Conservation (phyloP, 2,329 filamentous ascomycete genomes). For the Eutypa lata region DNA sequence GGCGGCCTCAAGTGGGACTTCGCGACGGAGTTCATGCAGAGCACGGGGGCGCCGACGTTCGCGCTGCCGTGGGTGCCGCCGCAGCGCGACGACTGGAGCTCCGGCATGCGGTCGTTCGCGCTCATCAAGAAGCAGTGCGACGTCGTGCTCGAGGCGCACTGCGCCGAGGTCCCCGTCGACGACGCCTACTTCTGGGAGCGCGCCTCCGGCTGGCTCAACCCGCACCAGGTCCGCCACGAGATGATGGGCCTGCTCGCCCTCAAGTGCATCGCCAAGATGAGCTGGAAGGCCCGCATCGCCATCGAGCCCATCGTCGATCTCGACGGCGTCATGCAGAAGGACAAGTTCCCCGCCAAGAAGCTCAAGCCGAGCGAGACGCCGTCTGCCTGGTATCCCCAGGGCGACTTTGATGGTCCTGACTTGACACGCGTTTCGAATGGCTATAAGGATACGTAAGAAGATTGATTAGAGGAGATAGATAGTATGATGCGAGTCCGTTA, state of each 20-base stretch:
- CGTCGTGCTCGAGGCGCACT: conserved; percentile 8
- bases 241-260: conserved; percentile 11
- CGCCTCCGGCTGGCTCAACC: conserved; percentile 10
- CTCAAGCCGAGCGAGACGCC: neutral
- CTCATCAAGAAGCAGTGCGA: conserved; percentile 9
- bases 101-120: conserved; percentile 11
- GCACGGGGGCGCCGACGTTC: neutral
- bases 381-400: neutral
- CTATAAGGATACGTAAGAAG: too few relatives aligned
- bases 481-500: too few relatives aligned
- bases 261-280: conserved; percentile 8
- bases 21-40: conserved; percentile 1
- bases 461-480: too few relatives aligned
- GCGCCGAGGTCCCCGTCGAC: neutral
- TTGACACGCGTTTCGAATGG: neutral
- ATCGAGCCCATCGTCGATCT: conserved; percentile 6
- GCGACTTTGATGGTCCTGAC: neutral
- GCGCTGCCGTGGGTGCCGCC: conserved; percentile 11
- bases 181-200: conserved; percentile 1
- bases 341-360: neutral
- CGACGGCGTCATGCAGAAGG: neutral
- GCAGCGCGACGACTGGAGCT: conserved; percentile 8
- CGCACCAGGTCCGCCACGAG: conserved; percentile 11
- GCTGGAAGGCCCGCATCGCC: conserved; percentile 10
- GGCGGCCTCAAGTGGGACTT: conserved; percentile 1